Conservation (phyloP, 2,329 filamentous ascomycete genomes). For the Colletotrichum sublineola region DNA sequence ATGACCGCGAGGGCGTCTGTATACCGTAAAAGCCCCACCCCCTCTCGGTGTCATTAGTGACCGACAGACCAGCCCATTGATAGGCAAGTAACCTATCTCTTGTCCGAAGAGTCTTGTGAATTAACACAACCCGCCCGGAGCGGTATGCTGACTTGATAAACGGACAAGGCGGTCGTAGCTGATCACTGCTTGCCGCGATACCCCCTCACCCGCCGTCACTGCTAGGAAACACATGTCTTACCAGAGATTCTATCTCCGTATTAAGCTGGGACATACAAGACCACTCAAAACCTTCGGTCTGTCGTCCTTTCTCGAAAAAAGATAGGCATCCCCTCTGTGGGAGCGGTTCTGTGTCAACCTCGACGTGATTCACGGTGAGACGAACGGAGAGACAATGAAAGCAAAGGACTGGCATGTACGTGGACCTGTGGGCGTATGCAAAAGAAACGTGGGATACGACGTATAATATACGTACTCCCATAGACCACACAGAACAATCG, state of each 20-base stretch:
- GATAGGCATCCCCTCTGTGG: not conserved
- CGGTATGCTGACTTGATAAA: not conserved
- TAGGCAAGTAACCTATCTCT: not conserved
- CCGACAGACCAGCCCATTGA: too few relatives aligned
- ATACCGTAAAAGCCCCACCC: too few relatives aligned
- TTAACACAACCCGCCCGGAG: too few relatives aligned
- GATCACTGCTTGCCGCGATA: too few relatives aligned
- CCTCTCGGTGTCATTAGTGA: too few relatives aligned
- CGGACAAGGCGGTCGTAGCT: too few relatives aligned
- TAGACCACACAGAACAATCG: not conserved
- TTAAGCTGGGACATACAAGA: too few relatives aligned
- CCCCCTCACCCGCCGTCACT: not conserved
- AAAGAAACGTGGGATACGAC: too few relatives aligned
- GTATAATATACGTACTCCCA: not conserved
- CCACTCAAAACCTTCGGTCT: too few relatives aligned
- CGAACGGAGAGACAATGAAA: not conserved
- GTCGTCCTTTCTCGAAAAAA: too few relatives aligned
- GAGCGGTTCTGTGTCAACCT: not conserved
- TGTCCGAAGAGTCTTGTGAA: not conserved
- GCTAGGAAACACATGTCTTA: not conserved
- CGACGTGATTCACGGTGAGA: not conserved
- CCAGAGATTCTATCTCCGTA: not conserved
- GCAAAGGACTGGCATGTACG: constrained; percentile 1
- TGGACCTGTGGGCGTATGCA: not conserved
- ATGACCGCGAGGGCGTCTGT: too few relatives aligned